These are phyloP conservation scores for Musa itinerans DNA, from an alignment of 176 grass and related monocot genomes.

Conservation along the genomic window DNA sequence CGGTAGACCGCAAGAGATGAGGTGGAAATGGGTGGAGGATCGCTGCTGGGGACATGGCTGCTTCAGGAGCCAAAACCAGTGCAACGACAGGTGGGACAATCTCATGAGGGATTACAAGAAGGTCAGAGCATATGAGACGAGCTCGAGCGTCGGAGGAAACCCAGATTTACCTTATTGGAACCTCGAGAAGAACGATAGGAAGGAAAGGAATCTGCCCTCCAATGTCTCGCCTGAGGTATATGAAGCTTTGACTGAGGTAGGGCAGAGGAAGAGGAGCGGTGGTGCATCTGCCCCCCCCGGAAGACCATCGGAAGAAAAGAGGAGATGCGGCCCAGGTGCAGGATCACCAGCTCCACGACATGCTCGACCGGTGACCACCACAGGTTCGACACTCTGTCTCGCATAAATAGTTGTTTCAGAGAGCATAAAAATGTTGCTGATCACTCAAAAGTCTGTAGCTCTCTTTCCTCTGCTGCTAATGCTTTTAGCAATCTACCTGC, in stretches of 20 bases:
- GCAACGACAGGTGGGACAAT: slow-evolving; percentile 31
- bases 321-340: not conserved
- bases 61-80: slow-evolving; percentile 27
- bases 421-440: no score
- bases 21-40: slow-evolving; percentile 31
- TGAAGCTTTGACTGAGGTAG: slow-evolving; percentile 21
- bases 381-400: not conserved
- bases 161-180: slow-evolving; percentile 17
- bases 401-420: not conserved
- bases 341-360: not conserved
- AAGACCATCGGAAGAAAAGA: not conserved
- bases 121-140: slow-evolving; percentile 25
- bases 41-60: slow-evolving; percentile 25
- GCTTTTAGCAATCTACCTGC: not conserved
- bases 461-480: not conserved
- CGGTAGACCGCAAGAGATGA: slow-evolving; percentile 12
- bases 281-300: not conserved
- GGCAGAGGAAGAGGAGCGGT: not conserved
- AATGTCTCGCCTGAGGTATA: slow-evolving; percentile 25
- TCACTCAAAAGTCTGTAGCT: no score
- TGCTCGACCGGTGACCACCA: not conserved
- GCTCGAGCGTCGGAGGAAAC: not conserved
- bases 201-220: slow-evolving; percentile 20
- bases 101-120: slow-evolving; percentile 30
- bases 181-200: slow-evolving; percentile 13